Percentiles rank a stretch among this genome's conserved stretches.
These are phyloP conservation scores for Thuja plicata DNA, from an alignment of 83 land plant genomes.

Conservation along the genomic window DNA sequence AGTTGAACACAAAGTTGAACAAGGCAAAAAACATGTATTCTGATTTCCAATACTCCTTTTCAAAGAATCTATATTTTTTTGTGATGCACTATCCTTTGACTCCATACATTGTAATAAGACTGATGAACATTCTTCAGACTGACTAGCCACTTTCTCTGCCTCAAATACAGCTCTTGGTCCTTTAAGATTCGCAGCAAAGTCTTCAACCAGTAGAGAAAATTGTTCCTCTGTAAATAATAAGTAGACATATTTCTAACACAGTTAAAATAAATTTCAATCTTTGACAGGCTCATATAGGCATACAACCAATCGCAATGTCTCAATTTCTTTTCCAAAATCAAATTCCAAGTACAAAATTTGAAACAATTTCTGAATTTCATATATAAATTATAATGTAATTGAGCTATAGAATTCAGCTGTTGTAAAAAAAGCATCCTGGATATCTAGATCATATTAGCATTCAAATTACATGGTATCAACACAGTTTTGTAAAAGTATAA, in stretches of 20 bases:
- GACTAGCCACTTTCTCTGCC: conserved; percentile 21
- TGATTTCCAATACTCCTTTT: conserved; percentile 4
- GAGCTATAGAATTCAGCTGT: not conserved
- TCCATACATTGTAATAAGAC: conserved; percentile 39
- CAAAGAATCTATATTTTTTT: conserved; percentile 2
- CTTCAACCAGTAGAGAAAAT: conserved; percentile 19
- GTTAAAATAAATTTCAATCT: not conserved
- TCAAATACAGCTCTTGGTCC: conserved; percentile 39
- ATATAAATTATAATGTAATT: not conserved
- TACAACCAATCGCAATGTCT: not conserved
- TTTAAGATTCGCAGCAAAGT: conserved; percentile 32
- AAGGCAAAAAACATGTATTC: conserved; percentile 18
- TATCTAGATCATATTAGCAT: not conserved
- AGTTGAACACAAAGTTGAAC: conserved; percentile 40
- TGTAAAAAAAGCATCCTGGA: not conserved
- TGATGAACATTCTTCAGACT: conserved; percentile 22
- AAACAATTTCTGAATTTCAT: not conserved
- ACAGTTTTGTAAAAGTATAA: no score
- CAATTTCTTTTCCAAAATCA: not conserved
- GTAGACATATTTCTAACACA: not conserved
- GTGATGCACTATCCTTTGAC: conserved; percentile 15
- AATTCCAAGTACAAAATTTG: not conserved
- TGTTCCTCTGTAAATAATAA: conserved; percentile 12
- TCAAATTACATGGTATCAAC: no score
- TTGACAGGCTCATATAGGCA: not conserved